Evolutionary conservation across 2,329 filamentous ascomycete genomes (phyloP).

Genomic region (Aspergillus costaricaensis): DNA sequence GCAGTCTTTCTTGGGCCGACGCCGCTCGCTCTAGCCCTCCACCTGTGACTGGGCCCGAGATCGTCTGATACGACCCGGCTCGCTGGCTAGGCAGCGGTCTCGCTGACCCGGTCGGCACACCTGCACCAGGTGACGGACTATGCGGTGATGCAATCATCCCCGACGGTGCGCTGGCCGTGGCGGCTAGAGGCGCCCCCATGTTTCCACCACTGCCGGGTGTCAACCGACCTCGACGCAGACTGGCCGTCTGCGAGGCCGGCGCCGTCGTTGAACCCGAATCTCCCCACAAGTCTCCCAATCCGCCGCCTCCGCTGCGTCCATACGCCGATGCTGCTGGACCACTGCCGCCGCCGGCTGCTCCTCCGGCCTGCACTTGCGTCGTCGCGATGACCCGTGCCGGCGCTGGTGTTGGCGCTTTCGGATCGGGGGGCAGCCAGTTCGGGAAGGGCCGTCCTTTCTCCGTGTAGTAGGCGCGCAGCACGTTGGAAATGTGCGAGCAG

Average conservation of each 20-base stretch:
- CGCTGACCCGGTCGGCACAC: conserved; percentile 35
- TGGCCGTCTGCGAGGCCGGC: conserved; percentile 38
- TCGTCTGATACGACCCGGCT: conserved; percentile 71
- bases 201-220: conserved; percentile 11
- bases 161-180: conserved; percentile 27
- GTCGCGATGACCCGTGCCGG: conserved; percentile 50
- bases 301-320: conserved; percentile 42
- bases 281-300: conserved; percentile 61
- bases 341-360: conserved; percentile 23
- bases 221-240: conserved; percentile 40
- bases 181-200: conserved; percentile 23
- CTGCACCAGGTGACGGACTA: conserved; percentile 28
- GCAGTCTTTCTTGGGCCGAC: conserved; percentile 76
- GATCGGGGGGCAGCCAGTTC: conserved; percentile 84
- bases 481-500: conserved; percentile 91
- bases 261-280: conserved; percentile 42
- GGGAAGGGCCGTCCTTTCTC: conserved; percentile 84
- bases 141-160: conserved; percentile 26
- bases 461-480: conserved; percentile 87
- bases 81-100: conserved; percentile 72
- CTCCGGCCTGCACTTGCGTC: conserved; percentile 54
- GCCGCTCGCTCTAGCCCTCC: conserved; percentile 29
- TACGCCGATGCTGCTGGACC: conserved; percentile 30
- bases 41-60: conserved; percentile 34
- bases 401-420: conserved; percentile 66